Base-by-base conservation (phyloP, 2,329 filamentous ascomycete species). In the Parastagonospora nodorum region DNA sequence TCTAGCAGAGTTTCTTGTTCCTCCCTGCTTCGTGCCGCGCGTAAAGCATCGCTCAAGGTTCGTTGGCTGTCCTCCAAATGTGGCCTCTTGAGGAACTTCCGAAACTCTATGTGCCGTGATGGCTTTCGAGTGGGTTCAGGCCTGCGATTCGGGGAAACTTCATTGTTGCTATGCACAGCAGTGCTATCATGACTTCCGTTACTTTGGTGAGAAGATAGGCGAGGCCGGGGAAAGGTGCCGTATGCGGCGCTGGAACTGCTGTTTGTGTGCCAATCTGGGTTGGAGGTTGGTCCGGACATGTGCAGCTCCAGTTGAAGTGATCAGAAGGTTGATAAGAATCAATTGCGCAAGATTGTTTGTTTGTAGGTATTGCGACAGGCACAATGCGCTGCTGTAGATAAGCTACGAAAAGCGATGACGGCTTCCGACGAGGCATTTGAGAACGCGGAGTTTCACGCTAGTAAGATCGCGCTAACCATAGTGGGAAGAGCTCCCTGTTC, bases 1-100 rank as follows among this genome's bases (percentile, higher is more conserved):
- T 71, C 73, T 6, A 80, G 65, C 42, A 80, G 55, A 14, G 75
- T 78, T 52, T 80, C 77, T 53, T 80, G 77, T 66, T 80, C 78
- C 60, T 80, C 77, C 16, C 77, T 64, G 28, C 74, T 73, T 35
- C 75, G 69, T n/a, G 74, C 73, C 11, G 75, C 63, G 28, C 70
- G 58, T 43, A 75, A 53, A 10, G 71, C 72, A 57, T 74, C 70
- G 53, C 71, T 74, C 45, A 74, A 49, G 14, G 66, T 73, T 16
- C 71, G 62, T 45, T 72, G 68, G 24, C 50, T 67, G 8, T 67
- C 60, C 5, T 55, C 59, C 37, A 71, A 50, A 57, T 72, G 64
- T 5, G 70, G 70, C n/a, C 70, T 60, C 32, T 63, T 59, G 24
- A 71, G 51, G 45, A 68, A 69, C 39, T 71, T 66, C 9, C 68